phyloP scores from a whole-genome alignment of 495 filamentous ascomycete genomes.

The Chaetomidium leptoderma region DNA sequence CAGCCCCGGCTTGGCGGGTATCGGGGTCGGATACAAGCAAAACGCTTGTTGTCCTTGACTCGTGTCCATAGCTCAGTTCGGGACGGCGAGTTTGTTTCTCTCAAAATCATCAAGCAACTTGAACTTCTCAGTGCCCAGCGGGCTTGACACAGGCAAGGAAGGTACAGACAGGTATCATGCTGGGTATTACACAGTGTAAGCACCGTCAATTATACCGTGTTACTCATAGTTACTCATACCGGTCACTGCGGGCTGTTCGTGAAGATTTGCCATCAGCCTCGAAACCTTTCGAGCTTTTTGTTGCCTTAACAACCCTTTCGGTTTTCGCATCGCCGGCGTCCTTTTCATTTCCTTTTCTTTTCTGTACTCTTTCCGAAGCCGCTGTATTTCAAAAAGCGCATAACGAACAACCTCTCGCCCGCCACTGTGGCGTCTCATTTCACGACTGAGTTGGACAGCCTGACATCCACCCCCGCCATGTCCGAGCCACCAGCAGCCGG shows the following conservation, averaged over 20 bases:
- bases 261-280: conserved; percentile 7
- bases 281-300: background rate
- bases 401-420: background rate
- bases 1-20: too few relatives aligned
- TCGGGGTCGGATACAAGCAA: too few relatives aligned
- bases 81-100: too few relatives aligned
- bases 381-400: conserved; percentile 57
- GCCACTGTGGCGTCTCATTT: background rate
- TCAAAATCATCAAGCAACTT: too few relatives aligned
- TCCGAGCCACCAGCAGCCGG: conserved; percentile 14
- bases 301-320: background rate
- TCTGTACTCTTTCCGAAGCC: conserved; percentile 36
- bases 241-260: background rate
- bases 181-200: background rate
- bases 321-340: background rate
- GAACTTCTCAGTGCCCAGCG: too few relatives aligned
- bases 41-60: too few relatives aligned
- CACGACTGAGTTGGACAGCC: background rate
- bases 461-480: conserved; percentile 14
- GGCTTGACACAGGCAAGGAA: too few relatives aligned
- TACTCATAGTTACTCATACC: conserved; percentile 17
- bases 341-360: conserved; percentile 5
- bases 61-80: too few relatives aligned
- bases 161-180: too few relatives aligned
- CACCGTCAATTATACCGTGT: background rate